These are phyloP conservation scores for Malbranchea zuffiana DNA, from an alignment of 2,329 filamentous ascomycete species.

Conservation along the genomic window DNA sequence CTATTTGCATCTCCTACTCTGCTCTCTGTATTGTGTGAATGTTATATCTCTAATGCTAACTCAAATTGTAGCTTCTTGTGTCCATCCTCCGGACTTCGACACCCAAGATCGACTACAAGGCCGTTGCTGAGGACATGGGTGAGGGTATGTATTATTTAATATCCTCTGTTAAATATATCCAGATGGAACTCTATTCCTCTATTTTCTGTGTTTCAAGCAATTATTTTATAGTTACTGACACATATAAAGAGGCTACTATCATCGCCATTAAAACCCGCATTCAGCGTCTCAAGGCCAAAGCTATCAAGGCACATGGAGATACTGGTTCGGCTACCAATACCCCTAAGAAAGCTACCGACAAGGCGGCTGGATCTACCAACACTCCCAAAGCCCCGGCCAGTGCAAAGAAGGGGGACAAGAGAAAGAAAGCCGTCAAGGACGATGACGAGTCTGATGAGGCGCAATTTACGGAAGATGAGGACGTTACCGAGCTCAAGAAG, in stretches of 20 bases:
- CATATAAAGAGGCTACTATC: neutral
- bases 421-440: neutral
- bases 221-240: neutral
- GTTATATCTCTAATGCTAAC: neutral
- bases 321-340: constrained; percentile 15
- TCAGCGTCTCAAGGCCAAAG: neutral
- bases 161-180: neutral
- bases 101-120: constrained; percentile 16
- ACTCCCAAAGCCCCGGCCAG: neutral
- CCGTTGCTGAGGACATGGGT: constrained; percentile 19
- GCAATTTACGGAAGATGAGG: too few species aligned
- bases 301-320: neutral
- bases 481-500: too few species aligned
- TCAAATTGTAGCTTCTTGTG: constrained; percentile 17
- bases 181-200: neutral
- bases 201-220: neutral
- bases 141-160: constrained; percentile 7
- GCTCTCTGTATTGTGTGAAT: neutral
- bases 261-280: neutral
- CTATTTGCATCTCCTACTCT: neutral
- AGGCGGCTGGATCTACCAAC: constrained; percentile 5
- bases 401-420: constrained; percentile 1
- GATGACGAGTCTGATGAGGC: constrained; percentile 1
- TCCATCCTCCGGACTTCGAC: constrained; percentile 16
- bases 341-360: constrained; percentile 2